Conservation (phyloP, 257 asterid species). For the Misopates orontium region DNA sequence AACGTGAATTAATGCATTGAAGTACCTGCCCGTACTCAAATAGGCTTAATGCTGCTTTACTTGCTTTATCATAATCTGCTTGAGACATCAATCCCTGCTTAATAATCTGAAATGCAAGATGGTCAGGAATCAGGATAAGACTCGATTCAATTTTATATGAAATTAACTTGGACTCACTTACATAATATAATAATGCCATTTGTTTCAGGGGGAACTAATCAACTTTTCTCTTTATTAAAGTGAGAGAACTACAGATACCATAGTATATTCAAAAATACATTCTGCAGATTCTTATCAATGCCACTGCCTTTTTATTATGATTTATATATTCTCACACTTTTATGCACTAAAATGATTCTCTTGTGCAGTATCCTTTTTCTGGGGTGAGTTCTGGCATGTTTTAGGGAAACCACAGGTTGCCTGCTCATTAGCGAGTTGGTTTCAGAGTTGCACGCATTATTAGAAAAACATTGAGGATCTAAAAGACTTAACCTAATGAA, state of each 20-base stretch:
- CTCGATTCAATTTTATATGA: constrained; percentile 5
- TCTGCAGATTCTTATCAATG: not conserved
- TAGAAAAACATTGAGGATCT: not conserved
- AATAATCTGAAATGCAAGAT: constrained; percentile 59
- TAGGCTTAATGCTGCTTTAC: constrained; percentile 72
- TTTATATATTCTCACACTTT: not conserved
- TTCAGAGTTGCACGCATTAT: constrained; percentile 5
- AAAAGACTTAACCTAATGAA: not conserved
- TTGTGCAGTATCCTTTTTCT: not conserved
- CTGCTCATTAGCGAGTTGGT: not conserved
- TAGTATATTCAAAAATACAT: not conserved
- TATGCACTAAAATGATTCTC: not conserved
- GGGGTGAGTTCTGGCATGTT: not conserved
- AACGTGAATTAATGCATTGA: constrained; percentile 6
- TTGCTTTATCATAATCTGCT: constrained; percentile 74
- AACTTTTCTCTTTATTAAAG: not conserved
- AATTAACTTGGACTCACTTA: constrained; percentile 4
- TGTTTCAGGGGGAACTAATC: not conserved
- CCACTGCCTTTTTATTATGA: not conserved
- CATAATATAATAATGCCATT: not conserved
- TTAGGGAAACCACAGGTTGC: not conserved
- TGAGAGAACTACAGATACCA: not conserved
- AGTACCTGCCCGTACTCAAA: constrained; percentile 90
- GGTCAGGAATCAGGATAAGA: constrained; percentile 18
- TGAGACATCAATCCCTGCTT: constrained; percentile 71